Percentiles rank a stretch among this genome's conserved stretches.
These are phyloP conservation scores for Fusarium ambrosium DNA, from an alignment of 2,329 filamentous ascomycete genomes.

Conservation along the genomic window DNA sequence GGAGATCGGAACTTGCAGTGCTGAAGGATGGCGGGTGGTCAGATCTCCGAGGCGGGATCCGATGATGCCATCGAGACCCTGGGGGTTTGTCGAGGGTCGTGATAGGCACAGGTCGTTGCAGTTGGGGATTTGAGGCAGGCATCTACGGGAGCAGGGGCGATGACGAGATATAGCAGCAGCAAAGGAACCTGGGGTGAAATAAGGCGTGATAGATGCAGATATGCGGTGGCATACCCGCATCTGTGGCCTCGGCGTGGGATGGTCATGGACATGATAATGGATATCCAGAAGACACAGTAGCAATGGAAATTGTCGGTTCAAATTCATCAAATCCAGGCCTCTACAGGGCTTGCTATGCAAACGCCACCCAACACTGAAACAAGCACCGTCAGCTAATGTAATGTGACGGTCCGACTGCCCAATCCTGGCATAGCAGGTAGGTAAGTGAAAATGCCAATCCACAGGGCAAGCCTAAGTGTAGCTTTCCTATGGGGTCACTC, in stretches of 20 bases:
- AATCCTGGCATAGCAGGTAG: not conserved
- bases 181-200: slow-evolving; percentile 13
- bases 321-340: not conserved
- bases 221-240: not conserved
- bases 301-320: not conserved
- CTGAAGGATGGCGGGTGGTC: slow-evolving; percentile 16
- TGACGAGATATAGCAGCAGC: slow-evolving; percentile 28
- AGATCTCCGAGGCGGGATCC: slow-evolving; percentile 31
- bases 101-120: slow-evolving; percentile 25
- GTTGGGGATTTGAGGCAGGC: slow-evolving; percentile 16
- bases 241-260: not conserved
- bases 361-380: not conserved
- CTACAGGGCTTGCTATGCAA: not conserved
- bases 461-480: not conserved
- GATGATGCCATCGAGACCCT: slow-evolving; percentile 34
- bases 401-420: not conserved
- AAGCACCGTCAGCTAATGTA: not conserved
- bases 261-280: not conserved
- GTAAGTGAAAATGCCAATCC: not conserved
- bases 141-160: slow-evolving; percentile 33
- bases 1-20: slow-evolving; percentile 10
- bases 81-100: slow-evolving; percentile 2
- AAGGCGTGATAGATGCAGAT: slow-evolving; percentile 22
- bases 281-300: not conserved
- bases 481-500: slow-evolving; percentile 5